A percentile compares a stretch with the other conserved stretches of the same genome.
Conservation (phyloP, 768 basidiomycete species). For the Jaapia argillacea region DNA sequence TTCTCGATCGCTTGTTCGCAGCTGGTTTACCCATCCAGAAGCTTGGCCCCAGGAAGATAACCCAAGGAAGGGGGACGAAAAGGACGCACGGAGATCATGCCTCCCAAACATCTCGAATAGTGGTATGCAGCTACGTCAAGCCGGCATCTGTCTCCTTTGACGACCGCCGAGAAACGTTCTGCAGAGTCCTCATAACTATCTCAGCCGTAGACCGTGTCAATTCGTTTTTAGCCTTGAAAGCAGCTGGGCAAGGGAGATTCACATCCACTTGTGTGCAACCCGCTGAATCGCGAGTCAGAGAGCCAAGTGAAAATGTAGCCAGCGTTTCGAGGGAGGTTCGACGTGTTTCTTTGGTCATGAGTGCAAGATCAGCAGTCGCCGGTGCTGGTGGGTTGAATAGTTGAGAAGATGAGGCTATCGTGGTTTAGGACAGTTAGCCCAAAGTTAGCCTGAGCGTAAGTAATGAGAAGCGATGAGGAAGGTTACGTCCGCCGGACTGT, state of each 20-base stretch:
- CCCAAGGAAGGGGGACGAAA: neutral
- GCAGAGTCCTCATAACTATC: conserved; percentile 37
- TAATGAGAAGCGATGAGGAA: no score
- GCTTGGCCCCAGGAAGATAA: neutral
- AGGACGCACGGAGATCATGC: conserved; percentile 33
- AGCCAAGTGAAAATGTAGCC: conserved; percentile 41
- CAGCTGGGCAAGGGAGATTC: conserved; percentile 17
- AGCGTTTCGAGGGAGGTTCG: no score
- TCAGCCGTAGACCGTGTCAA: neutral
- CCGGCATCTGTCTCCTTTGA: conserved; percentile 26
- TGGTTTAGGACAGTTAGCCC: no score
- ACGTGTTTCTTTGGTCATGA: no score
- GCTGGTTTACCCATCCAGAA: conserved; percentile 23
- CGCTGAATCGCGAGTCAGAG: conserved; percentile 43
- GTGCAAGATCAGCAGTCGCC: no score
- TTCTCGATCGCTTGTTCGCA: conserved; percentile 59
- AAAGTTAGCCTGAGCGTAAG: no score
- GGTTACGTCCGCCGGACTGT: no score
- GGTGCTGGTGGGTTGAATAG: no score
- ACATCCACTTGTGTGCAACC: conserved; percentile 46
- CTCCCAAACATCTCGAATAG: conserved; percentile 64
- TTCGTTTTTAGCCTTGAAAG: neutral
- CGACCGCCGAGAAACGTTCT: conserved; percentile 28
- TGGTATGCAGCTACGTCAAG: conserved; percentile 29
- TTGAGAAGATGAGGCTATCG: no score